Conservation (phyloP, 202 grass and related monocot species). For the Digitaria exilis region DNA sequence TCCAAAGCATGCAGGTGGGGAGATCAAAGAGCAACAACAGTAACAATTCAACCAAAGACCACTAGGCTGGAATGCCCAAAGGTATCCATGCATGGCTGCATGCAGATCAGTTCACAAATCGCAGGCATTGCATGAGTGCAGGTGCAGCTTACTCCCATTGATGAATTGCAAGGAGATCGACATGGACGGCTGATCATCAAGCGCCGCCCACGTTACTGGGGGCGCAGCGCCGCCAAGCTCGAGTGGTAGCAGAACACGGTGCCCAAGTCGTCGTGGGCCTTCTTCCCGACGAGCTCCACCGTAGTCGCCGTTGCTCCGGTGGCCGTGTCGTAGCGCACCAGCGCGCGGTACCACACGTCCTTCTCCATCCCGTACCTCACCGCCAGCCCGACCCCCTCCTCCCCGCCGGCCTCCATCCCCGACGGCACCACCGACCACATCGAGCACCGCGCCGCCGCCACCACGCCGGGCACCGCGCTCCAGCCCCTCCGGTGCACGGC, state of each 20-base stretch:
- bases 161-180: background rate
- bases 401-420: background rate
- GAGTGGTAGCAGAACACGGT: constrained; percentile 30
- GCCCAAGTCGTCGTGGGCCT: background rate
- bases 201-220: background rate
- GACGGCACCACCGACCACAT: constrained; percentile 1
- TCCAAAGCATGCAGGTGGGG: background rate
- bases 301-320: background rate
- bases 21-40: background rate
- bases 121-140: background rate
- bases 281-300: background rate
- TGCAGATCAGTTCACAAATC: background rate
- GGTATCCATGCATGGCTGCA: too few relatives aligned
- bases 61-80: too few relatives aligned
- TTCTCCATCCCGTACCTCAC: background rate
- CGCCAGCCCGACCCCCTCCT: background rate
- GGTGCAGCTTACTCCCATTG: background rate
- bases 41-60: background rate
- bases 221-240: constrained; percentile 21
- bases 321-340: constrained; percentile 6
- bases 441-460: background rate
- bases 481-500: constrained; percentile 23
- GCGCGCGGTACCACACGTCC: background rate
- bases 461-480: background rate
- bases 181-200: background rate